A percentile compares a stretch with the other conserved stretches of the same genome.
Conservation (phyloP, 176 grass and related monocot genomes). For the Chloris gayana region DNA sequence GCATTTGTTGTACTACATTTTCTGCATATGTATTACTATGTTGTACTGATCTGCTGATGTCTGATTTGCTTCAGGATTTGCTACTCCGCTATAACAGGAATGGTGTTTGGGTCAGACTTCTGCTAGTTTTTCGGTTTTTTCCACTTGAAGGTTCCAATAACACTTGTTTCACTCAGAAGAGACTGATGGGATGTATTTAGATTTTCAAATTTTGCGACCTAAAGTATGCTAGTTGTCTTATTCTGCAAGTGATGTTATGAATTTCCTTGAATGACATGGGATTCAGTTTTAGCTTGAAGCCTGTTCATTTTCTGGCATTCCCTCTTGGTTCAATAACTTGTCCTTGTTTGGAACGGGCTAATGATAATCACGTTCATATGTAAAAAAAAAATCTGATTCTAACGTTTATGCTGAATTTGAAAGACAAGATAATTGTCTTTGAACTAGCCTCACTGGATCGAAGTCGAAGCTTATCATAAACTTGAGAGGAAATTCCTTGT, state of each 20-base stretch:
- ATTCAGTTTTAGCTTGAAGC: not conserved
- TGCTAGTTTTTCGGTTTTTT: conserved; percentile 22
- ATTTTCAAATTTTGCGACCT: not conserved
- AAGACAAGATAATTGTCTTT: not conserved
- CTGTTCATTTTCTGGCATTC: not conserved
- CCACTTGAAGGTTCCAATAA: conserved; percentile 33
- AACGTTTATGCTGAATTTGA: not conserved
- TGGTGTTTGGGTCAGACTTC: not conserved
- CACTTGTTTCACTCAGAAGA: conserved; percentile 13
- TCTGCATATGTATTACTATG: not conserved
- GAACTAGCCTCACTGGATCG: not conserved
- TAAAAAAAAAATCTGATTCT: not conserved
- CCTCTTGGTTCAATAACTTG: not conserved
- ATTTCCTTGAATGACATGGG: not conserved
- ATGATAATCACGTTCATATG: not conserved
- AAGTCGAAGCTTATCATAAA: not conserved
- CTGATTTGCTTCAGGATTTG: conserved; percentile 48
- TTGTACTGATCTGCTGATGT: conserved; percentile 14
- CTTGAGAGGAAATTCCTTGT: too few species aligned
- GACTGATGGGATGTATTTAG: conserved; percentile 36
- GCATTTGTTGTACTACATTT: not conserved
- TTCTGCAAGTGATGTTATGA: not conserved
- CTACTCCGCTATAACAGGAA: conserved; percentile 60
- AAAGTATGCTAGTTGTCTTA: conserved; percentile 25
- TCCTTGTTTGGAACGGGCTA: not conserved